Conservation (phyloP, 2,329 filamentous ascomycete species). For the Atkinsonella texensis region DNA sequence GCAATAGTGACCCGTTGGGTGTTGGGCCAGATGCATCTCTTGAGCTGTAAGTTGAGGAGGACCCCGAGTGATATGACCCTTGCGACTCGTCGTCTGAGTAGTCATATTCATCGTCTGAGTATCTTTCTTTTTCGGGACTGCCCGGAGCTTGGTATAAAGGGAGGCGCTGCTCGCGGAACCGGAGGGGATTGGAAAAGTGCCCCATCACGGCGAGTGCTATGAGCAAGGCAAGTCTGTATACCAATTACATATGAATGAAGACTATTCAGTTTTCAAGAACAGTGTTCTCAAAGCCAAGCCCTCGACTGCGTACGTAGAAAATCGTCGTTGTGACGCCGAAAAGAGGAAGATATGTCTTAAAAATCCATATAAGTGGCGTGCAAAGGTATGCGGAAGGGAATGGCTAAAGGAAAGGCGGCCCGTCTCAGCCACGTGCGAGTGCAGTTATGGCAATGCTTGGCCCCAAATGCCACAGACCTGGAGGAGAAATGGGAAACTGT, state of each 20-base stretch:
- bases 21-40: slow-evolving; percentile 36
- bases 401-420: neutral
- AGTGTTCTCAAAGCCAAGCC: too few relatives aligned
- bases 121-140: slow-evolving; percentile 35
- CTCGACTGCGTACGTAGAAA: neutral
- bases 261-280: too few relatives aligned
- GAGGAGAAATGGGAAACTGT: neutral
- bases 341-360: neutral
- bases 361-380: neutral
- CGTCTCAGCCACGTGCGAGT: neutral
- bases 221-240: neutral
- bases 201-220: slow-evolving; percentile 29
- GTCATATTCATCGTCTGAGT: slow-evolving; percentile 37
- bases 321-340: neutral
- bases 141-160: slow-evolving; percentile 38
- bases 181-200: slow-evolving; percentile 34
- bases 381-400: slow-evolving; percentile 4
- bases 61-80: slow-evolving; percentile 22
- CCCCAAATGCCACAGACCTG: neutral
- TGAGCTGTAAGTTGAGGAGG: slow-evolving; percentile 39
- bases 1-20: slow-evolving; percentile 31
- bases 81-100: slow-evolving; percentile 34
- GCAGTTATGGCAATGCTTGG: neutral
- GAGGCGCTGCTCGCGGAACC: slow-evolving; percentile 34
- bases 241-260: neutral